phyloP scores from a whole-genome alignment of 2,329 filamentous ascomycete genomes.

The Fusarium succisae region DNA sequence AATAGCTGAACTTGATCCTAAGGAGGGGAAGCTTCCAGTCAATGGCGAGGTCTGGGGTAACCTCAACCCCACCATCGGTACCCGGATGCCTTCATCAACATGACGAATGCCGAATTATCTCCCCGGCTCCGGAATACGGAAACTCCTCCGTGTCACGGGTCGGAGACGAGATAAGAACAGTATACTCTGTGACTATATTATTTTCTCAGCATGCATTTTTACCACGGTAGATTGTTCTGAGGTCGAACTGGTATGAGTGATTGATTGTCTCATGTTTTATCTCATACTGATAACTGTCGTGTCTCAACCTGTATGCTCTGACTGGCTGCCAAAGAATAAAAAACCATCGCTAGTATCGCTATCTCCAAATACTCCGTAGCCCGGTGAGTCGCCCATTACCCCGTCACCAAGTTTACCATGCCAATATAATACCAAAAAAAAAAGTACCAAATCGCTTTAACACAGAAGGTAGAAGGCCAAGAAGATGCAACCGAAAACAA shows the following conservation, averaged over 20 bases:
- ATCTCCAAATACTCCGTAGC: background rate
- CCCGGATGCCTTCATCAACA: conserved; percentile 17
- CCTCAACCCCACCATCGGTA: conserved; percentile 30
- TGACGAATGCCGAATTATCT: conserved; percentile 40
- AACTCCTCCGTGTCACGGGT: conserved; percentile 23
- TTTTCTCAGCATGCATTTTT: background rate
- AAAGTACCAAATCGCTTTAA: background rate
- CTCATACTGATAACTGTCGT: background rate
- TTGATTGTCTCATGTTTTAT: background rate
- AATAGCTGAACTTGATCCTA: conserved; percentile 10
- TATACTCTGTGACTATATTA: background rate
- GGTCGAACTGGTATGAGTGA: background rate
- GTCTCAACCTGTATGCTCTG: background rate
- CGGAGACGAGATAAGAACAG: conserved; percentile 4
- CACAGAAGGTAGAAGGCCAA: background rate
- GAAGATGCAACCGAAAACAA: background rate
- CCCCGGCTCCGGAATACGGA: conserved; percentile 31
- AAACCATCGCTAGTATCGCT: background rate
- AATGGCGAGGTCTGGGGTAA: conserved; percentile 21
- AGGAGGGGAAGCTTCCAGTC: conserved; percentile 35
- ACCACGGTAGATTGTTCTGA: background rate
- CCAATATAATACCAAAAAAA: background rate
- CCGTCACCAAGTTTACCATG: background rate
- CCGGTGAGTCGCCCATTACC: background rate
- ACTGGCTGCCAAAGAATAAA: background rate